Base-by-base conservation (phyloP, 169 alveolate genomes). In the Cardiosporidium cionae region DNA sequence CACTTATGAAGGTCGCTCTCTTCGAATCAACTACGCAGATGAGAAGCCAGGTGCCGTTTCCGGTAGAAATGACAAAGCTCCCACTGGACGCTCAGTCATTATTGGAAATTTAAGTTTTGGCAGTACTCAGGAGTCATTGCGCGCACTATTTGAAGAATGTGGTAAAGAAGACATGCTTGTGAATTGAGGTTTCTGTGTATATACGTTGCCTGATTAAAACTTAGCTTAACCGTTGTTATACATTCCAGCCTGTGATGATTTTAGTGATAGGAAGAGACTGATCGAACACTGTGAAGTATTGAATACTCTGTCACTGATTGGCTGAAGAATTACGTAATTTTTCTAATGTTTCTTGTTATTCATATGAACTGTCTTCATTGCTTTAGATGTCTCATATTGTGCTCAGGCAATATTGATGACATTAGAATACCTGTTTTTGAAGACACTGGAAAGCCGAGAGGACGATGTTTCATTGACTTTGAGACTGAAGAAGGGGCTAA, bases 1-100 rank as follows among this genome's bases (percentile, higher is more conserved):
- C 27, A 79, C 87, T 64, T 91, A 87, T 74, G 86, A 86, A 72
- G 93, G 95, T 2, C 82, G 94, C 70, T 67, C 74, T 62, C 78
- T 92, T 27, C 91, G 87, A 52, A 91, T 92, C 65, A 92, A 85
- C 68, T 66, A 87, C 65, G 85, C 96, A 16, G 92, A 91, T 0
- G 93, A 91, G 66, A 90, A 85, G 53, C 90, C 82, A 25, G 85
- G 84, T 28, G 78, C 78, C 7, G n/a, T n/a, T n/a, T 82, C 84
- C 1, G 68, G 83, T 29, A 76, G 84, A 29, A 68, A 34, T 3
- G 83, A 84, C 0, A 86, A 82, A 7, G 88, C 80, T 27, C 80
- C 81, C 23, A 80, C 78, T 6, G 77, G 75, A 16, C 74, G 76
- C 34, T 68, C 80, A 4, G 68, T 86, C 33, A 84, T 89, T 65